Percentiles rank a stretch among this genome's conserved stretches.
These are phyloP conservation scores for Hansenula anomala DNA, from an alignment of 1,139 yeast species.

Conservation along the genomic window DNA sequence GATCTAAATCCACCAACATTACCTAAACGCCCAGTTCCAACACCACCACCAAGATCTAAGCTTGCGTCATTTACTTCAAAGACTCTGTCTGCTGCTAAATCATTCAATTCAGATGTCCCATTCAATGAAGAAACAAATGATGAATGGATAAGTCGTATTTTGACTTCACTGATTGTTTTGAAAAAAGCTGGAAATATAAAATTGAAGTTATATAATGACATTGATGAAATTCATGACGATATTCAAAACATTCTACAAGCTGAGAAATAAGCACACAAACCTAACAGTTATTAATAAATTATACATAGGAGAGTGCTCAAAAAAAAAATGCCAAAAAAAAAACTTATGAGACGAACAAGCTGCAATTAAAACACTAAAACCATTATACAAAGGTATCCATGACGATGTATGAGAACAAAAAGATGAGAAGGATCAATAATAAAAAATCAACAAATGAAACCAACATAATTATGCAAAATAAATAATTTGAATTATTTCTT, in stretches of 20 bases:
- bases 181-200: slow-evolving; percentile 13
- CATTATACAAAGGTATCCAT: slow-evolving; percentile 17
- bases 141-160: slow-evolving; percentile 20
- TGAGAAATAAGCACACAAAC: too few species aligned
- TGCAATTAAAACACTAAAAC: neutral
- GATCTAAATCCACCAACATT: slow-evolving; percentile 14
- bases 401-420: slow-evolving; percentile 13
- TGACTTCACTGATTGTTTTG: slow-evolving; percentile 17
- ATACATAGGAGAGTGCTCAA: too few species aligned
- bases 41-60: slow-evolving; percentile 15
- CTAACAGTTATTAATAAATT: neutral
- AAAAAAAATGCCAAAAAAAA: neutral
- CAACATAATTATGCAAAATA: neutral
- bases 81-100: neutral
- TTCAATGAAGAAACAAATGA: slow-evolving; percentile 16
- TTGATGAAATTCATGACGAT: slow-evolving; percentile 4
- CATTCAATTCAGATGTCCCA: slow-evolving; percentile 6
- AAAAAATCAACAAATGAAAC: neutral
- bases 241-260: neutral
- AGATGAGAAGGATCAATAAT: neutral
- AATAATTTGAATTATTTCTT: too few species aligned
- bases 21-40: slow-evolving; percentile 20
- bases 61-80: slow-evolving; percentile 8
- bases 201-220: slow-evolving; percentile 3
- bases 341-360: neutral